A percentile compares a stretch with the other conserved stretches of the same genome.
phyloP scores from a whole-genome alignment of 1,284 basidiomycete genomes.

The Coriolopsis trogii region DNA sequence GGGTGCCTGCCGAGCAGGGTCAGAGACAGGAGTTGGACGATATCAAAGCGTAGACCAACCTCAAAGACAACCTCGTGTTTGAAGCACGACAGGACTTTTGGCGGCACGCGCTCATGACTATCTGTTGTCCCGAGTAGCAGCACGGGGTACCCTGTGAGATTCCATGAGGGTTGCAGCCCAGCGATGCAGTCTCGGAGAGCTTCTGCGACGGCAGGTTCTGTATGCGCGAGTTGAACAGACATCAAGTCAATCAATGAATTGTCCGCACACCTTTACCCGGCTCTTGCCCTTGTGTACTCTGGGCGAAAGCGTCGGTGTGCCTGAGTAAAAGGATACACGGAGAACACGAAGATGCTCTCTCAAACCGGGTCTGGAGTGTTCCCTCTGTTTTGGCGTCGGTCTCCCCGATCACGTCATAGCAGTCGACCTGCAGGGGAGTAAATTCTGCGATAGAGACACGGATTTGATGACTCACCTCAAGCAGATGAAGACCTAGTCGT shows the following conservation, averaged over 20 bases:
- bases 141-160: constrained; percentile 64
- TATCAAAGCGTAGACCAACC: constrained; percentile 46
- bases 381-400: constrained; percentile 82
- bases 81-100: constrained; percentile 74
- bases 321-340: constrained; percentile 87
- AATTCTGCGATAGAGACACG: neutral
- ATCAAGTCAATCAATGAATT: neutral
- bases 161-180: constrained; percentile 56
- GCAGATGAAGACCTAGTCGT: constrained; percentile 73
- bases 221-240: neutral
- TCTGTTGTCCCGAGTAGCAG: constrained; percentile 79
- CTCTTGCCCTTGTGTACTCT: constrained; percentile 69
- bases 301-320: constrained; percentile 83
- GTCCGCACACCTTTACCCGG: constrained; percentile 62
- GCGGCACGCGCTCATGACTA: constrained; percentile 70
- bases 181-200: constrained; percentile 72
- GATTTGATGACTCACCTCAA: constrained; percentile 63
- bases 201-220: constrained; percentile 66
- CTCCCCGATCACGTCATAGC: constrained; percentile 85
- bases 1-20: constrained; percentile 61
- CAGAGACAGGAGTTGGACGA: neutral
- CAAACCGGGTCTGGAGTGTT: constrained; percentile 75
- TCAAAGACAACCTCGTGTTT: constrained; percentile 86
- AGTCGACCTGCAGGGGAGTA: constrained; percentile 67
- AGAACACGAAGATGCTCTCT: constrained; percentile 78